Conservation (phyloP, 352 stramenopile species). For the Aphanomyces euteiches region DNA sequence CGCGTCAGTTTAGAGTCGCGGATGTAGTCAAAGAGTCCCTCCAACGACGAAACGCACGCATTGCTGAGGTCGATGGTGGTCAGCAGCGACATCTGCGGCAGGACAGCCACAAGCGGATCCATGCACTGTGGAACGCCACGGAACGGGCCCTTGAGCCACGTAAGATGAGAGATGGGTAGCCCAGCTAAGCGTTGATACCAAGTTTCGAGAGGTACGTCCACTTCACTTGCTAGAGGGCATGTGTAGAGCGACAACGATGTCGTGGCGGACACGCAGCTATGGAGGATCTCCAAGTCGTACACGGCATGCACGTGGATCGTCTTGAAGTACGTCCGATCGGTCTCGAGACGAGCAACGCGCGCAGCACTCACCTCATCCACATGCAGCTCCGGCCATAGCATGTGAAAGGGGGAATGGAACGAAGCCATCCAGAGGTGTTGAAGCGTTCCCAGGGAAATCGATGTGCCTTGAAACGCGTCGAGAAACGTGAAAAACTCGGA, state of each 20-base stretch:
- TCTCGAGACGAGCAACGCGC: neutral
- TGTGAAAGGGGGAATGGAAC: constrained; percentile 11
- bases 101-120: neutral
- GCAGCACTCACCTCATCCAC: neutral
- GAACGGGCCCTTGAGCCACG: constrained; percentile 1
- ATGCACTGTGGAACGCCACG: neutral
- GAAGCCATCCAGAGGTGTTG: constrained; percentile 14
- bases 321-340: constrained; percentile 13
- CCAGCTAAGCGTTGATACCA: constrained; percentile 6
- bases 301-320: constrained; percentile 12
- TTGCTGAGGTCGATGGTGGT: neutral
- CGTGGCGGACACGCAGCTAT: neutral
- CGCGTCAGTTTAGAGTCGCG: constrained; percentile 17
- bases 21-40: constrained; percentile 3
- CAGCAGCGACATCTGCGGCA: neutral
- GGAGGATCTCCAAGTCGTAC: constrained; percentile 12
- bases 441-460: neutral
- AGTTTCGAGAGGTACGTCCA: neutral
- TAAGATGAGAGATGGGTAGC: constrained; percentile 3
- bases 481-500: constrained; percentile 7
- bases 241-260: constrained; percentile 1
- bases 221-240: constrained; percentile 3
- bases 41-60: constrained; percentile 1
- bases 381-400: constrained; percentile 12
- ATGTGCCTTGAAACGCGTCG: constrained; percentile 14